Evolutionary conservation across 306 rosid genomes (phyloP), one percentile per base, ranked within the genome.

Genomic region (Prosopis cineraria): DNA sequence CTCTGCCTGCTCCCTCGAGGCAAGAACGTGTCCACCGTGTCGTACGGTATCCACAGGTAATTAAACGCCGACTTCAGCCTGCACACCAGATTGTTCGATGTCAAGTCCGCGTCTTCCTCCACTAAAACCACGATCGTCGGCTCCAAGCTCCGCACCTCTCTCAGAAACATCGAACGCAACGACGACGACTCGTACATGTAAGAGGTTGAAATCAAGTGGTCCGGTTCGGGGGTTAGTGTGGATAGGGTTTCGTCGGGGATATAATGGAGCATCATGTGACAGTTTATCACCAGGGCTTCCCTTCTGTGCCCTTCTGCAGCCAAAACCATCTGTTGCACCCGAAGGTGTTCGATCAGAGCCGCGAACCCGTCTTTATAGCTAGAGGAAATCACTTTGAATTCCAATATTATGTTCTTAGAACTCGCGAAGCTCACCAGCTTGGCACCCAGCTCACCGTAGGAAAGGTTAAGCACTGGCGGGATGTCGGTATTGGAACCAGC

Each of bases 181-280:
- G 98, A 90, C 6, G 76, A 66, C 4, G 82, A 44, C 0, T 74
- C 85, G 36, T 73, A 78, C 24, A 63, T 6, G 36, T 72, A 76
- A 56, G 81, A 70, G n/a, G 22, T 22, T 36, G 80, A 73, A 2
- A 31, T 31, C 16, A 40, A 16, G 31, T 16, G 11, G 45, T 19
- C 66, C 1, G 78, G 53, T 27, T 47, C 78, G 2, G 24, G 67
- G 60, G 14, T 58, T 9, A 37, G 66, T 1, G 60, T 4, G 14
- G 48, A 76, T 72, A 90, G 79, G 43, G 90, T 81, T 74, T 92
- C 97, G 2, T 95, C 98, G 0, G 97, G 93, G 22, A 93, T 91
- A 58, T 88, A 87, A 60, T 91, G 99, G 72, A 95, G 98, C 93
- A 87, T 86, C 99, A 95, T 93, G 78, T 95, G 99, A 47, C 98